phyloP scores from a whole-genome alignment of 208 protist genomes.

The Acanthamoeba royreba region DNA sequence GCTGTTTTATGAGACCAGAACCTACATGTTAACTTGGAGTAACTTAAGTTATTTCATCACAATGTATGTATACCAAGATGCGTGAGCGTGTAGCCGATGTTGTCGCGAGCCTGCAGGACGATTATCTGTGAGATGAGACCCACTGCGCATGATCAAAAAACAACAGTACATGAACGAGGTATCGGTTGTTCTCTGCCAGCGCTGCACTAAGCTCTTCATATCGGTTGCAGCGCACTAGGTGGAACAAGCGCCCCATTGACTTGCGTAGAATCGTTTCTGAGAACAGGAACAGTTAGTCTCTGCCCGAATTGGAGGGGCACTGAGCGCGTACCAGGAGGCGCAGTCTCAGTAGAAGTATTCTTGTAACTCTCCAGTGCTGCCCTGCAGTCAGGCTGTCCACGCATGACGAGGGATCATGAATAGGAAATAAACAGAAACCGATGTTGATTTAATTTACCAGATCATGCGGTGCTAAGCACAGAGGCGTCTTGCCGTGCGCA shows the following conservation, averaged over 20 bases:
- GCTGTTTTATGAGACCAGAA: too few relatives aligned
- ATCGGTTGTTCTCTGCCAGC: not conserved
- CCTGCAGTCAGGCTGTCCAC: not conserved
- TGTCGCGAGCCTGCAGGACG: not conserved
- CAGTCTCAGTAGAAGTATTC: not conserved
- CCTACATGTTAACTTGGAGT: too few relatives aligned
- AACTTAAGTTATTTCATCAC: not conserved
- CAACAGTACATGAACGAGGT: not conserved
- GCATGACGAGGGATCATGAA: not conserved
- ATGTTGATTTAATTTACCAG: too few relatives aligned
- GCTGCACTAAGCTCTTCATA: not conserved
- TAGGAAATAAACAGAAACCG: too few relatives aligned
- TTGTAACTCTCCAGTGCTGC: too few relatives aligned
- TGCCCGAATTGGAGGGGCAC: not conserved
- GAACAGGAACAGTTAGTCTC: not conserved
- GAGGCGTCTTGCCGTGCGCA: not conserved
- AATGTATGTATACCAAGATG: not conserved
- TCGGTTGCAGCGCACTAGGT: not conserved
- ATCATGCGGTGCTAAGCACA: not conserved
- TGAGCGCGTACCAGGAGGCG: not conserved
- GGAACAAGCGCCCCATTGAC: not conserved
- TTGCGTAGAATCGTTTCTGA: not conserved
- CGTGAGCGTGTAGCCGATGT: not conserved
- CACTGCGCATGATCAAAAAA: too few relatives aligned
- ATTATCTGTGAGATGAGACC: not conserved